These are phyloP conservation scores for Guillardia theta DNA, from an alignment of 78 protist species.

Conservation along the genomic window DNA sequence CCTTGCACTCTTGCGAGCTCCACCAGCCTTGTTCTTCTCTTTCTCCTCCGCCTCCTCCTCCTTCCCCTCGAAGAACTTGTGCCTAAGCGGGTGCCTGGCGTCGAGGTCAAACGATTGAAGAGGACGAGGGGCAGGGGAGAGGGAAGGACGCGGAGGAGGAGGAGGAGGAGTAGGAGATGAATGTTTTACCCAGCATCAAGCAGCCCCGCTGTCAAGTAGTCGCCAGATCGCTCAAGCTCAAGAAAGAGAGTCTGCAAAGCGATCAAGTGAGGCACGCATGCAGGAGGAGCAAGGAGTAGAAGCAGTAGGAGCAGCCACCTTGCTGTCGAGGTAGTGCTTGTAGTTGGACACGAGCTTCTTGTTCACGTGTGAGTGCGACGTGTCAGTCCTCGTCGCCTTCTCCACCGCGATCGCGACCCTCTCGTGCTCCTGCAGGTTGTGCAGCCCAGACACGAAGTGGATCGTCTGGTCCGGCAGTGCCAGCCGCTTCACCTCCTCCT, in stretches of 20 bases:
- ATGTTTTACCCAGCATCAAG: background rate
- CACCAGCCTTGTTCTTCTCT: no score
- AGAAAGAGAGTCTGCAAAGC: background rate
- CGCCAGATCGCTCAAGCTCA: background rate
- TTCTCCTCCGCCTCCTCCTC: no score
- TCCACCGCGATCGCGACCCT: background rate
- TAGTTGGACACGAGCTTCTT: background rate
- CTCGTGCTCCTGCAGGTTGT: constrained; percentile 20
- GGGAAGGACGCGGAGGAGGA: background rate
- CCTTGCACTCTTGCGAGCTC: no score
- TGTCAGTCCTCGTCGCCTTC: background rate
- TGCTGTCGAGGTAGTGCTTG: background rate
- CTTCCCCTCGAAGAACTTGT: background rate
- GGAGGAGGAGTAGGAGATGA: background rate
- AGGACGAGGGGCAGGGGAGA: background rate
- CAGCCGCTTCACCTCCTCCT: background rate
- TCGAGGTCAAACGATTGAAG: background rate
- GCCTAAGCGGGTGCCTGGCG: background rate
- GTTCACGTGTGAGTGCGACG: background rate
- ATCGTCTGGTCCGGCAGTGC: constrained; percentile 13
- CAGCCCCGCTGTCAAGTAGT: background rate
- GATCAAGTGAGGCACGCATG: background rate
- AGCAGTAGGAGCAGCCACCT: background rate
- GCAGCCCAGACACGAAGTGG: background rate
- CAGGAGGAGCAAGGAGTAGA: background rate